These are phyloP conservation scores for Fusarium lateritium DNA, from an alignment of 2,329 filamentous ascomycete species.

Conservation along the genomic window DNA sequence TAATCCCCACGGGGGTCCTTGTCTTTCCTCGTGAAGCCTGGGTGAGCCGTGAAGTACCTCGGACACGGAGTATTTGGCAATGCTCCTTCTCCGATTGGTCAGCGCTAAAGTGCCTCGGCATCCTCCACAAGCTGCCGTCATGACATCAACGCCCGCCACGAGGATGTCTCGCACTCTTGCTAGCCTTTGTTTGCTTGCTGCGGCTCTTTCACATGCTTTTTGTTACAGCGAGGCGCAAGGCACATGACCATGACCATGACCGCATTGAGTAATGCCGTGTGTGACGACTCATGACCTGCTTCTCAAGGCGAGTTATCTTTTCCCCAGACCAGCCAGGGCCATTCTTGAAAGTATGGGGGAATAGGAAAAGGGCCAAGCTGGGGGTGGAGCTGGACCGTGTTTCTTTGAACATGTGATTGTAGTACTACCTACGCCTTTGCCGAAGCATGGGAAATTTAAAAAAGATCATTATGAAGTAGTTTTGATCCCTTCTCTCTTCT, in stretches of 20 bases:
- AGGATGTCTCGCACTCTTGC: conserved; percentile 11
- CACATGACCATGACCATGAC: conserved; percentile 46
- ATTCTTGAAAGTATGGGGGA: conserved; percentile 24
- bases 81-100: conserved; percentile 44
- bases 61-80: conserved; percentile 42
- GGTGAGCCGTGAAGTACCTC: conserved; percentile 33
- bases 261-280: conserved; percentile 37
- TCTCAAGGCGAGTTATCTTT: conserved; percentile 2
- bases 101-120: conserved; percentile 41
- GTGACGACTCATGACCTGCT: conserved; percentile 41
- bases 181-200: conserved; percentile 19
- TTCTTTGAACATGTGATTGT: conserved; percentile 46
- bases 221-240: conserved; percentile 29
- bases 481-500: not conserved
- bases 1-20: conserved; percentile 16
- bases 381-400: too few species aligned
- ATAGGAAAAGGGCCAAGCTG: too few species aligned
- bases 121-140: conserved; percentile 40
- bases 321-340: conserved; percentile 19
- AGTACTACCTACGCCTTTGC: conserved; percentile 35
- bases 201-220: conserved; percentile 45
- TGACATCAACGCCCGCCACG: conserved; percentile 44
- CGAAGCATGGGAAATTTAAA: conserved; percentile 45
- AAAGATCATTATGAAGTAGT: conserved; percentile 19
- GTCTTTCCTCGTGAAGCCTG: conserved; percentile 2